Evolutionary conservation across 1,139 yeast genomes (phyloP), one percentile per base, ranked within the genome.

Genomic region (Hanseniaspora sp.): DNA sequence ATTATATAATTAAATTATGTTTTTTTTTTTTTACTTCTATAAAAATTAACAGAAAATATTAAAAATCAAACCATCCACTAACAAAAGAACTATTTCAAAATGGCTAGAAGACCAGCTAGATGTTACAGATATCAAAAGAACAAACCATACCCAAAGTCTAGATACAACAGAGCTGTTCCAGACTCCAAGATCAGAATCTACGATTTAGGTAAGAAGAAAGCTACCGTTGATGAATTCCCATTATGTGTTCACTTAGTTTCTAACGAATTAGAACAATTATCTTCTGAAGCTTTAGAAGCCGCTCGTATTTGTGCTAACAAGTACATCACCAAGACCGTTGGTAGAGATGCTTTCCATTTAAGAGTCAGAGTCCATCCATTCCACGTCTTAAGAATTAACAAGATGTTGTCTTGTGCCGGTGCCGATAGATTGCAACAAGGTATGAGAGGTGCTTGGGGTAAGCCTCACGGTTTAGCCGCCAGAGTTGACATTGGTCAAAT

Each of bases 371-470:
- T 90, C 72, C 98, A 92, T 78, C 98, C 98, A 70, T 94, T 86
- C 97, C 98, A 92, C 83, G 98, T 94, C 68, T 85, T 92, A 77
- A 86, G 98, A 80, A 92, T 92, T 82, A 92, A 92, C 92, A 92
- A 92, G 86, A 92, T 92, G 98, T 87, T 92, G 95, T 92, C 98
- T 72, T 92, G 98, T 82, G 98, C 98, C 79, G 98, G 98, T 86
- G 98, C 98, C 74, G 98, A 92, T 90, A 87, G 98, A 86, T 83
- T 92, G 79, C 98, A 92, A 82, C 97, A 94, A 81, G 98, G 98
- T 87, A 92, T 92, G 98, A 90, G 98, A 86, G 95, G 95, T 83
- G 98, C 98, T 73, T 92, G 97, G 97, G 98, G 98, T 86, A 92
- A 92, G 81, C 98, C 98, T 71, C 96, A 90, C 71, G 98, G 98